A percentile compares a stretch with the other conserved stretches of the same genome.
phyloP scores from a whole-genome alignment of 2,329 filamentous ascomycete species.

The Trichophyton benhamiae region DNA sequence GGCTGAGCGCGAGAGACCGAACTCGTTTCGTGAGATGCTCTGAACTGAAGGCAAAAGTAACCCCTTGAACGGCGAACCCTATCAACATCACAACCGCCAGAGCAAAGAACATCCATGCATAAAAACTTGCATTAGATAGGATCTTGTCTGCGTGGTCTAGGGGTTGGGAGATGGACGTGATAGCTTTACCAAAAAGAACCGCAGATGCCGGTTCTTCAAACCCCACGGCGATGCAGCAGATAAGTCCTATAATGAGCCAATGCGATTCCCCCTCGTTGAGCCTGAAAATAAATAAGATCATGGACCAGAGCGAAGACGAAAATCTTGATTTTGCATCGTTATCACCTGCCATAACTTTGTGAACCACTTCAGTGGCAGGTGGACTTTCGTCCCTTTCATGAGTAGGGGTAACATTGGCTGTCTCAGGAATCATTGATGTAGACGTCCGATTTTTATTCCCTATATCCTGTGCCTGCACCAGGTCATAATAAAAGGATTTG shows the following conservation, averaged over 20 bases:
- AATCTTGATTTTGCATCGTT: constrained; percentile 16
- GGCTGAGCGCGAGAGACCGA: constrained; percentile 51
- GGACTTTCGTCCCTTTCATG: neutral
- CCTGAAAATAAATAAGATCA: constrained; percentile 21
- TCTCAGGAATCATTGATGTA: neutral
- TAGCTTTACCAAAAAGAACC: constrained; percentile 49
- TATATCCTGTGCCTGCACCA: constrained; percentile 30
- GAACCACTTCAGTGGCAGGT: constrained; percentile 13
- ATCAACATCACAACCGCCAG: constrained; percentile 48
- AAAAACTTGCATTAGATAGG: constrained; percentile 40
- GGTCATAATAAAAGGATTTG: constrained; percentile 31
- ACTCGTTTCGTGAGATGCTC: constrained; percentile 55
- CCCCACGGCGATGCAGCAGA: constrained; percentile 43
- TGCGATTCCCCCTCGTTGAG: neutral
- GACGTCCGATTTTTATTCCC: neutral
- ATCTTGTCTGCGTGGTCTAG: constrained; percentile 41
- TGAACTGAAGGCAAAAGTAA: constrained; percentile 45
- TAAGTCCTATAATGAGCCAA: constrained; percentile 36
- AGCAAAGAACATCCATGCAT: constrained; percentile 48
- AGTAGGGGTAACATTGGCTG: neutral
- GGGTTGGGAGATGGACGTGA: constrained; percentile 42
- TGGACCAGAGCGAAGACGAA: neutral
- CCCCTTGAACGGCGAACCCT: constrained; percentile 50
- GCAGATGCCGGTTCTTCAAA: constrained; percentile 46
- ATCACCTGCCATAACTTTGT: constrained; percentile 8